Conservation (phyloP, 805 yeast genomes). For the Pichia rugopelliculosa region DNA sequence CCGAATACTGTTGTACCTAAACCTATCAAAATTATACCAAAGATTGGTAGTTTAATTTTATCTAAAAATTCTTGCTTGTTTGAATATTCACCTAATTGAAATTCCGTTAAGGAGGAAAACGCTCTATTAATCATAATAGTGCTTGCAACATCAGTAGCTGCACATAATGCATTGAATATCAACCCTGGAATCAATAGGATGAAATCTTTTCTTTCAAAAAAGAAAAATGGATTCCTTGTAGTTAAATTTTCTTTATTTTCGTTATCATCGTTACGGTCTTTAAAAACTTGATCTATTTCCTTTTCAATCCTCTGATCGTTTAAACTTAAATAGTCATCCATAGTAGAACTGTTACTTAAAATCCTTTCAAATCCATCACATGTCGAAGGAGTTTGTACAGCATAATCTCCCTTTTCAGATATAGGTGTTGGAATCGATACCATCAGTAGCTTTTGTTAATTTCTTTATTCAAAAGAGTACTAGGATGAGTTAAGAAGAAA, state of each 20-base stretch:
- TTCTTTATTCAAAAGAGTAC: no score
- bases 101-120: constrained; percentile 38
- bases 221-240: constrained; percentile 19
- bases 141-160: constrained; percentile 51
- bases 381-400: not conserved
- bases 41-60: constrained; percentile 29
- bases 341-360: not conserved
- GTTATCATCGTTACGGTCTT: not conserved
- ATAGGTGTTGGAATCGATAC: not conserved
- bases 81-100: constrained; percentile 27
- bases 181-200: constrained; percentile 16
- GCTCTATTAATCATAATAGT: constrained; percentile 62
- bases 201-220: constrained; percentile 21
- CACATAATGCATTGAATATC: constrained; percentile 36
- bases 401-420: not conserved
- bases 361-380: not conserved
- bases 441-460: not conserved
- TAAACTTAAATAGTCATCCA: not conserved
- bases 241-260: not conserved
- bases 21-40: constrained; percentile 39
- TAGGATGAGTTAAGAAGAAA: not conserved
- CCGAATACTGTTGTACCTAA: constrained; percentile 35
- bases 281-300: not conserved
- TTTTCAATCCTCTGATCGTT: not conserved
- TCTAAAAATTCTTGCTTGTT: constrained; percentile 26